Evolutionary conservation across 345 rosid species (phyloP), one percentile per base, ranked within the genome.

Genomic region (Populus nigra): DNA sequence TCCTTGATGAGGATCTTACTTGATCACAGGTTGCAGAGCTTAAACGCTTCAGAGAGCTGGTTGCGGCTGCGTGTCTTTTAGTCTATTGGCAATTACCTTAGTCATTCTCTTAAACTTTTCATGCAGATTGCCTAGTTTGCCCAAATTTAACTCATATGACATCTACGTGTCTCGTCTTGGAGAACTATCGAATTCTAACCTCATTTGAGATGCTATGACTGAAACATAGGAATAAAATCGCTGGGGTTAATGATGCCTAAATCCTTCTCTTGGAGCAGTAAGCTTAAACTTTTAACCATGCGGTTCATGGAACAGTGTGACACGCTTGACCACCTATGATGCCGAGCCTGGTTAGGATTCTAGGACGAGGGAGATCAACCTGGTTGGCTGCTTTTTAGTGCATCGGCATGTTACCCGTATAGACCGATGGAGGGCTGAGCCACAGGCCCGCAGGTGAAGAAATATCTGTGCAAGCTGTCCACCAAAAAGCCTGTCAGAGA

Each of bases 231-330:
- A 68, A 35, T 35, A 35, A 53, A 57, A 20, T 31, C 23, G 35
- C 13, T 33, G 36, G 57, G 36, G 8, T 18, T 23, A 59, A 43
- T 31, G 71, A 66, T 66, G 20, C 31, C 63, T 47, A 12, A 20
- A 33, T 33, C 18, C 65, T 1, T 65, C 11, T 33, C 41, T 66
- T 8, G 20, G 66, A 2, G 15, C 18, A 73, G 8, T 7, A n/a
- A 36, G 50, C 15, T 16, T 8, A 31, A 71, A 65, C 59, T 36
- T 36, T 29, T 70, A 61, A 70, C 70, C 75, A 69, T 77, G 76
- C 66, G 72, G 74, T 25, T 45, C 61, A 16, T 61, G 49, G 62
- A 29, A 71, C n/a, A 47, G 65, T 5, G 72, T 35, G 78, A 31
- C 71, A 33, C 71, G 2, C 41, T 29, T 31, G 31, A 12, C 55